Evolutionary conservation across 129 eudicot species (phyloP), one percentile per base, ranked within the genome.

Genomic region (Solidago caesia): DNA sequence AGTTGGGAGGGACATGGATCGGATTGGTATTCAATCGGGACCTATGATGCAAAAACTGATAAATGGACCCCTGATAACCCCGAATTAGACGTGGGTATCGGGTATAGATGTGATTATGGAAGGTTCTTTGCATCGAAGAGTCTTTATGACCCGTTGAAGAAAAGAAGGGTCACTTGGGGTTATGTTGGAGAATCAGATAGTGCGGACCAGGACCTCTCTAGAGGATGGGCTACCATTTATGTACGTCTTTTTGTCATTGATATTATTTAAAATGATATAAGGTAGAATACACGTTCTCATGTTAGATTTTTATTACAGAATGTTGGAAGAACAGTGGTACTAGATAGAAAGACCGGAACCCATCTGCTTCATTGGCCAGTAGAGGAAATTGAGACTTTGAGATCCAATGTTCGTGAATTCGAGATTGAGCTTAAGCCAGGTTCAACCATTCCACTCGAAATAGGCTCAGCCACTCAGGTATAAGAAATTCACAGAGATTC

Each of bases 311-410:
- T 61, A 4, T 7, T 55, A n/a, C 70, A 93, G 98, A 78, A 79
- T 61, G 85, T 93, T 81, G 96, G 87, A 62, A 86, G 98, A 71
- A 89, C 89, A 0, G 78, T 93, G 64, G 88, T 86, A 21, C 87
- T 78, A 16, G 98, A 93, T 67, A 71, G 79, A 44, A 90, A 90
- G 75, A 93, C 97, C 1, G 85, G 91, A 6, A 83, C 83, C 70
- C 79, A 93, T 85, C 62, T 93, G 68, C 87, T 93, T 73, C 98
- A 90, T 51, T 93, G 98, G 98, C 98, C 98, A 57, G 88, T 93
- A 11, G 87, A 88, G 76, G 98, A 93, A 59, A 70, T 90, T 33
- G 96, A 93, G 57, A 80, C 70, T 21, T 80, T 93, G 81, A 83
- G 98, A 75, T 71, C 55, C 70, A 42, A 67, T 13, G 70, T 70